phyloP scores from a whole-genome alignment of 176 grass and related monocot genomes.

The Bothriochloa decipiens region DNA sequence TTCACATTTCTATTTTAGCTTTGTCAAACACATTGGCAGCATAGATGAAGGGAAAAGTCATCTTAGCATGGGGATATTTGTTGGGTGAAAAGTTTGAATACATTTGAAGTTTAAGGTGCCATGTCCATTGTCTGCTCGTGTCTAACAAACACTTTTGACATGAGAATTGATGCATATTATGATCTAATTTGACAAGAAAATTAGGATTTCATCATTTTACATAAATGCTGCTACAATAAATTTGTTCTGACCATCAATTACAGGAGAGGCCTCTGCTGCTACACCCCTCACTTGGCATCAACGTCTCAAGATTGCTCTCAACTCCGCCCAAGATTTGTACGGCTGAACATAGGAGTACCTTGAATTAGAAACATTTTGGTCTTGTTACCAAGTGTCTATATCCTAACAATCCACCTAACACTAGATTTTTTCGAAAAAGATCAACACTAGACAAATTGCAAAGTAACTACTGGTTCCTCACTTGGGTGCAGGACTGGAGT shows the following conservation, averaged over 20 bases:
- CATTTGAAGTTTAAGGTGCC: neutral
- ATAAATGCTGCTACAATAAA: neutral
- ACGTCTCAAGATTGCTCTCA: constrained; percentile 59
- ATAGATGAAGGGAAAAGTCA: neutral
- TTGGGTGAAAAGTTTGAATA: neutral
- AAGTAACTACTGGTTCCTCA: neutral
- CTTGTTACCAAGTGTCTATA: neutral
- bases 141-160: neutral
- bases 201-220: neutral
- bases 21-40: neutral
- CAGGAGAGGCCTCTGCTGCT: constrained; percentile 28
- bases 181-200: neutral
- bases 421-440: neutral
- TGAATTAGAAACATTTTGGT: neutral
- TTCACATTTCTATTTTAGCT: neutral
- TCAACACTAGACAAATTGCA: neutral
- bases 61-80: neutral
- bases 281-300: constrained; percentile 52
- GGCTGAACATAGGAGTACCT: neutral
- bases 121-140: neutral
- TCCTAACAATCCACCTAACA: neutral
- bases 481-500: constrained; percentile 52
- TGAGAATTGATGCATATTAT: neutral
- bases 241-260: neutral
- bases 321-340: constrained; percentile 55